Percentiles rank a stretch among this genome's conserved stretches.
Conservation (phyloP, 495 filamentous ascomycete genomes). For the Pyrenula aspistea region DNA sequence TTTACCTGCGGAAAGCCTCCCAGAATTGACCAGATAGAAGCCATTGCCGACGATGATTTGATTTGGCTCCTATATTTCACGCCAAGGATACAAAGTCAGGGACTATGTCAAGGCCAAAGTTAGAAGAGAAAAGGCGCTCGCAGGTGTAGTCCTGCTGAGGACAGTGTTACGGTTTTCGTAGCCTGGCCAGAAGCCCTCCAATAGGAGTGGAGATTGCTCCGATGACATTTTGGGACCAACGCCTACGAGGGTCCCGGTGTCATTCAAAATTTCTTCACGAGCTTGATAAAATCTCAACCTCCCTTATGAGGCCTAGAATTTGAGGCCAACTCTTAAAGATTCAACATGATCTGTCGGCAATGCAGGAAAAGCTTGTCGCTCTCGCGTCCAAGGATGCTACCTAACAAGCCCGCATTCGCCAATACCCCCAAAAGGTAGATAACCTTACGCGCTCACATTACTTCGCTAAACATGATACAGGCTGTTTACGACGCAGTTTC, state of each 20-base stretch:
- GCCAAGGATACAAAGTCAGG: too few species aligned
- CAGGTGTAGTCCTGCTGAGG: too few species aligned
- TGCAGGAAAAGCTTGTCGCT: background rate
- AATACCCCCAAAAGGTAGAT: background rate
- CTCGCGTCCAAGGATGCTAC: background rate
- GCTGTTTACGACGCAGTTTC: background rate
- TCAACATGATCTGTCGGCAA: background rate
- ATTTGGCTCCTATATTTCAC: too few species aligned
- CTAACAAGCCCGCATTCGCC: background rate
- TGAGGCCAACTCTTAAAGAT: too few species aligned
- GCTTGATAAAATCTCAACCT: too few species aligned
- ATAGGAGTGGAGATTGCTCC: background rate
- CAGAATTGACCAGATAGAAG: background rate
- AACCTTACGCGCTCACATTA: too few species aligned
- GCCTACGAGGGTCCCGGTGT: too few species aligned
- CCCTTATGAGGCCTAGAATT: too few species aligned
- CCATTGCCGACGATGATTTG: too few species aligned
- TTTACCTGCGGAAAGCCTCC: conserved; percentile 16
- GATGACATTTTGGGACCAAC: background rate
- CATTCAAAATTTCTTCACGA: too few species aligned
- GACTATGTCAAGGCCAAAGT: too few species aligned
- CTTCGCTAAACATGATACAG: background rate
- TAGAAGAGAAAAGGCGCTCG: too few species aligned
- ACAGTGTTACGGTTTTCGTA: background rate
- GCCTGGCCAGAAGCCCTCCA: background rate